These are phyloP conservation scores for Craterostigma plantagineum DNA, from an alignment of 257 asterid genomes.

Conservation along the genomic window DNA sequence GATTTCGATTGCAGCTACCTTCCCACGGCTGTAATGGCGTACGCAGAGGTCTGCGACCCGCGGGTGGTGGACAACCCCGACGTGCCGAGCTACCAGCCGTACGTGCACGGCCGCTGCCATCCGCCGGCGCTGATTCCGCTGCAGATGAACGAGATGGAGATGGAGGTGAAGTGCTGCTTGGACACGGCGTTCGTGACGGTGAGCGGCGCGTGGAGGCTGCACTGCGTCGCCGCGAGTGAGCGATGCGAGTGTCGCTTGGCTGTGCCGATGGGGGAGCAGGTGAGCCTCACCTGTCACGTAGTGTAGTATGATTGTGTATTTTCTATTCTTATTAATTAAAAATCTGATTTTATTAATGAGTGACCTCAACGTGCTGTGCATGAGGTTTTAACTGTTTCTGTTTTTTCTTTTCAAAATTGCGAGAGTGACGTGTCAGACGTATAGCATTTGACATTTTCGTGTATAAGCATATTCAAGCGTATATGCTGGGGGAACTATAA, in stretches of 20 bases:
- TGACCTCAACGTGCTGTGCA: no score
- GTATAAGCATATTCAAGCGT: no score
- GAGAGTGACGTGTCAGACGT: no score
- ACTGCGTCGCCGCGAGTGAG: slow-evolving; percentile 72
- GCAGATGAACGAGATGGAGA: slow-evolving; percentile 56
- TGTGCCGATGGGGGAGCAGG: slow-evolving; percentile 94
- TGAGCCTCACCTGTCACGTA: slow-evolving; percentile 4
- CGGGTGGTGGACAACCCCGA: slow-evolving; percentile 83
- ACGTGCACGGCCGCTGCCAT: slow-evolving; percentile 85
- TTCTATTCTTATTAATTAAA: background rate
- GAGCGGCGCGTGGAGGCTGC: slow-evolving; percentile 78
- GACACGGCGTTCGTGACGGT: slow-evolving; percentile 68
- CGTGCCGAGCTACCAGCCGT: slow-evolving; percentile 94
- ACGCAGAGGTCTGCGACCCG: slow-evolving; percentile 69
- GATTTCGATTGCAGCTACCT: slow-evolving; percentile 12
- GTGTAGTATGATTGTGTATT: background rate
- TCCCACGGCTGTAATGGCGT: slow-evolving; percentile 65
- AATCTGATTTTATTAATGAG: no score
- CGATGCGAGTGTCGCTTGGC: slow-evolving; percentile 67
- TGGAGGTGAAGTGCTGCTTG: slow-evolving; percentile 42
- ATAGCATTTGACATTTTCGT: no score
- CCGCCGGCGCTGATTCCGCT: slow-evolving; percentile 91
- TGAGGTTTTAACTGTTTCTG: no score
- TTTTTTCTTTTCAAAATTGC: no score
- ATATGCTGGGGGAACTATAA: no score